Conservation (phyloP, 2,329 filamentous ascomycete species). For the Biscogniauxia sp. region DNA sequence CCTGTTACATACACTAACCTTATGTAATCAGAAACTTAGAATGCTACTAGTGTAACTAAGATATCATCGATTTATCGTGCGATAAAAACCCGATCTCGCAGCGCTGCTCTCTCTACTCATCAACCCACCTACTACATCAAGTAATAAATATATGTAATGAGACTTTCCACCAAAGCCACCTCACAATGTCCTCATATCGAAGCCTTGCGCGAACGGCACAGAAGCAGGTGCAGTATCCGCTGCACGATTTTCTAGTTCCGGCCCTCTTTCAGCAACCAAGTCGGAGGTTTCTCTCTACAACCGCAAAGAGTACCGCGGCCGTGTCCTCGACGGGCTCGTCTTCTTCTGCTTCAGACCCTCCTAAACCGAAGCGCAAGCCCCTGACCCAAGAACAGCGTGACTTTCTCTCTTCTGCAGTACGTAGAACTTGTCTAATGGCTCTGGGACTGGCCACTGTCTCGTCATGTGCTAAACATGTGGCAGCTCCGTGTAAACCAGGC, state of each 20-base stretch:
- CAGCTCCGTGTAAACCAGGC: conserved; percentile 94
- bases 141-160: neutral
- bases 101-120: neutral
- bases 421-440: conserved; percentile 20
- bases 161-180: neutral
- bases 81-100: neutral
- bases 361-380: conserved; percentile 49
- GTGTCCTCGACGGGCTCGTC: conserved; percentile 23
- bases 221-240: conserved; percentile 19
- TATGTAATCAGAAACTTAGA: neutral
- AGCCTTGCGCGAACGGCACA: conserved; percentile 22
- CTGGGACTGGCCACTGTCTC: neutral
- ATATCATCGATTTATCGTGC: neutral
- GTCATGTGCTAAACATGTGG: conserved; percentile 5
- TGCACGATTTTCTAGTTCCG: conserved; percentile 40
- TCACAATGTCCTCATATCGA: conserved; percentile 24
- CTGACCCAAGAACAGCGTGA: conserved; percentile 68
- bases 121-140: neutral
- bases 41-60: no score
- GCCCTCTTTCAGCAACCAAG: conserved; percentile 28
- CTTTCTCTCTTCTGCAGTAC: conserved; percentile 72
- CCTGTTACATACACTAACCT: no score
- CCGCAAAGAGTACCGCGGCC: conserved; percentile 15
- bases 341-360: conserved; percentile 29
- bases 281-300: conserved; percentile 26